phyloP scores from a whole-genome alignment of 805 yeast species.

The Metschnikowia sp. region DNA sequence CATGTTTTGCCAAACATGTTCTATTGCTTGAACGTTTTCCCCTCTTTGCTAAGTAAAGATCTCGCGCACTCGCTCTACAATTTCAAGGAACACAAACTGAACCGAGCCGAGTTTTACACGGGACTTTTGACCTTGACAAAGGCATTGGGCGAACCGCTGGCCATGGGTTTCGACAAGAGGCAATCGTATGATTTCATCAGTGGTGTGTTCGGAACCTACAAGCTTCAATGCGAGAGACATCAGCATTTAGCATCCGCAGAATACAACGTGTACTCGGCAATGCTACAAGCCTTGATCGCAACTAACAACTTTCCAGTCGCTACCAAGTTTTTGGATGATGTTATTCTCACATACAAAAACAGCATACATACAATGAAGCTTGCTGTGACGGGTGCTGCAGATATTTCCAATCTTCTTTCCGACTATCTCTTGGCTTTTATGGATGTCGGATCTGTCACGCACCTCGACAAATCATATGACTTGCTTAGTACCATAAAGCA shows the following conservation, averaged over 20 bases:
- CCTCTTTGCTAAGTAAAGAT: constrained; percentile 24
- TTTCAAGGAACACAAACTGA: constrained; percentile 21
- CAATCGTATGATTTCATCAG: constrained; percentile 27
- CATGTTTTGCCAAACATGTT: constrained; percentile 35
- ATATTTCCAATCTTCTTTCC: constrained; percentile 40
- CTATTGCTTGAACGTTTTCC: constrained; percentile 26
- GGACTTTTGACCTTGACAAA: constrained; percentile 31
- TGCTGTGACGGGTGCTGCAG: constrained; percentile 17
- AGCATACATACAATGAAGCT: constrained; percentile 15
- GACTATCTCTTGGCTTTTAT: constrained; percentile 39
- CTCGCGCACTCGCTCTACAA: constrained; percentile 22
- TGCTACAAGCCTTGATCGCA: constrained; percentile 51
- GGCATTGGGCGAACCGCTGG: constrained; percentile 18
- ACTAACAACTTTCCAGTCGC: constrained; percentile 51
- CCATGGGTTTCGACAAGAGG: constrained; percentile 16
- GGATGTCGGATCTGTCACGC: constrained; percentile 18
- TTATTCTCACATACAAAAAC: constrained; percentile 44
- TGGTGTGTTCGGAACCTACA: constrained; percentile 31
- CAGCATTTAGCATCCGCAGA: constrained; percentile 25
- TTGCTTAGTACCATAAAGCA: constrained; percentile 27
- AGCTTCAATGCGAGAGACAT: constrained; percentile 18
- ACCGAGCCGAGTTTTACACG: constrained; percentile 35
- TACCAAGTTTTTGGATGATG: constrained; percentile 53
- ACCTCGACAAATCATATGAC: constrained; percentile 22
- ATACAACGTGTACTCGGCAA: constrained; percentile 47